Base-by-base conservation (phyloP, 352 stramenopile genomes). In the Globisporangium canariense region DNA sequence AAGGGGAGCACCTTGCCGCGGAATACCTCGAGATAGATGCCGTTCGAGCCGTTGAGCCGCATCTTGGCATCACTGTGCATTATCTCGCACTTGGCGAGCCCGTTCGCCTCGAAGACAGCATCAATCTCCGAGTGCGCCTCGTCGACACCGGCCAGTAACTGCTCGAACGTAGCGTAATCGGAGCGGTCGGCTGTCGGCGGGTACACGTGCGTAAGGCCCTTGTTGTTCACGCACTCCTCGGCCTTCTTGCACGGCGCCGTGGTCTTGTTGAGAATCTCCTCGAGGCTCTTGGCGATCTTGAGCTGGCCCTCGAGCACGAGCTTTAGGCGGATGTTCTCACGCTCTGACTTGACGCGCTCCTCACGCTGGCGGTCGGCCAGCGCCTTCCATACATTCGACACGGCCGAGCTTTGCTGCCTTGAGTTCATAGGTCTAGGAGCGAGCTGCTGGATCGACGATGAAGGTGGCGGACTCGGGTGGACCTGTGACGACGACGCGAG, bases 21-120 rank as follows among this genome's bases (percentile, higher is more conserved):
- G 28, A 70, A 78, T 2, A 82, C 68, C 38, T 82, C 75, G 2
- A 82, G 50, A 41, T 77, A 77, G 59, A 79, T 69, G 43, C 69
- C 71, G 32, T 60, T n/a, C 6, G 3, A 28, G 30, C 32, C 40
- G 43, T 22, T 54, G 18, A 9, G 16, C 2, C 60, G 51, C 60
- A 65, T 45, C 16, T 59, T 36, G 1, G 25, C 38, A 25, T 50
- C 34, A 4, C 22, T 36, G 20, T 20, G 25, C 16, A 38, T 6
- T 38, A 8, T 62, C 16, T 62, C 57, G 22, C 28, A 13, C 16
- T 34, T 20, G 16, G 22, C 22, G 11, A 62, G 18, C 11, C 57
- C 57, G 43, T 62, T 60, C 6, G 32, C 22, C 22, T 25, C 6
- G 13, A 49, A 59, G 5, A 65, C 13, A 0, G 59, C 20, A 14